Evolutionary conservation across 83 land plant genomes (phyloP).

Genomic region (Thuja plicata): DNA sequence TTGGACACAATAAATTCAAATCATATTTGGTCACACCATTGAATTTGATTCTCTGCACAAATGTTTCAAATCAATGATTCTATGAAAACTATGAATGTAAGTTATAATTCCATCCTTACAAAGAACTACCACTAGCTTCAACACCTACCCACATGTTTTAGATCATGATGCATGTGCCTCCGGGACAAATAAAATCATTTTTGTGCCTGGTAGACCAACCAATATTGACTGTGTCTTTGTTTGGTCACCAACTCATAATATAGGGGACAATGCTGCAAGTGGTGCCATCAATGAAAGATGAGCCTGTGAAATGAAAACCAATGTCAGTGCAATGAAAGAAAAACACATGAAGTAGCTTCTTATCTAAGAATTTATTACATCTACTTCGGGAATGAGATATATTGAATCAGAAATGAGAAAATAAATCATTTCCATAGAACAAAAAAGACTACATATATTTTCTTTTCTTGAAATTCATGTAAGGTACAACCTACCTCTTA

Average conservation of each 20-base stretch:
- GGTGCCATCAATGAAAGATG: not conserved
- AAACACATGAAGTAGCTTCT: not conserved
- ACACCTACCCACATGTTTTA: not conserved
- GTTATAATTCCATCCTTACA: not conserved
- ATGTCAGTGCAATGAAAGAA: not conserved
- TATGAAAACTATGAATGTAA: not conserved
- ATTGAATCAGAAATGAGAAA: not conserved
- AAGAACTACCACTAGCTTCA: conserved; percentile 11
- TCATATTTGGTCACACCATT: not conserved
- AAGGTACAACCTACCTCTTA: not conserved
- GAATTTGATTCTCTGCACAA: not conserved
- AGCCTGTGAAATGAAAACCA: not conserved
- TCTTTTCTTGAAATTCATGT: not conserved
- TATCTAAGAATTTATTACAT: not conserved
- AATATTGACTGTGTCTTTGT: not conserved
- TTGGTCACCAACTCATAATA: not conserved
- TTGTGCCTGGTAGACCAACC: not conserved
- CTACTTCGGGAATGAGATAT: not conserved
- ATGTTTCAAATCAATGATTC: not conserved
- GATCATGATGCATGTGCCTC: not conserved
- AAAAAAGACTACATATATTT: not conserved
- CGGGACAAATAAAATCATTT: not conserved
- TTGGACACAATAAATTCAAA: not conserved
- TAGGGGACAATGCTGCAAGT: not conserved
- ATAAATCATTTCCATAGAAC: not conserved